A percentile compares a stretch with the other conserved stretches of the same genome.
phyloP scores from a whole-genome alignment of 2,329 filamentous ascomycete genomes.

The Apiospora rasikravindrae region DNA sequence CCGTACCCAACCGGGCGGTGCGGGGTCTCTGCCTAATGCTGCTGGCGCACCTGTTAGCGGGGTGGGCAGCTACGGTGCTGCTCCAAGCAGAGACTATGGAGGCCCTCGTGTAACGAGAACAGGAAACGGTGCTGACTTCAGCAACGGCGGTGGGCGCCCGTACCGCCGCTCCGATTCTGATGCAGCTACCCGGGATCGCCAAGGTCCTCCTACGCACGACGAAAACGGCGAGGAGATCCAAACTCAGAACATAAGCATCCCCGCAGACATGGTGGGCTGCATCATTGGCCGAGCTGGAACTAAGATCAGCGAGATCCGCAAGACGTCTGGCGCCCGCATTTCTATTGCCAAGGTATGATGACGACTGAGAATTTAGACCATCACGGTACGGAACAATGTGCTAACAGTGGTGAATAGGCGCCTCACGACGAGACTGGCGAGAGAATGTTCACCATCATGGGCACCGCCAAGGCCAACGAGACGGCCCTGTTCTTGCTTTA shows the following conservation, averaged over 20 bases:
- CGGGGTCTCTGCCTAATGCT: slow-evolving; percentile 42
- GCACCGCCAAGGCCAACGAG: slow-evolving; percentile 91
- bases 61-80: slow-evolving; percentile 49
- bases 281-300: slow-evolving; percentile 94
- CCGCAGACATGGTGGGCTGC: slow-evolving; percentile 99
- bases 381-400: slow-evolving; percentile 24
- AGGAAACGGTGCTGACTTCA: slow-evolving; percentile 97
- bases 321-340: slow-evolving; percentile 94
- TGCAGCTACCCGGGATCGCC: slow-evolving; percentile 77
- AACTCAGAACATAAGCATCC: slow-evolving; percentile 99
- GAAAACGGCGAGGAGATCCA: slow-evolving; percentile 98
- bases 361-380: neutral
- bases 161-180: slow-evolving; percentile 87
- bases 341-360: slow-evolving; percentile 84
- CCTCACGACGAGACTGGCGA: slow-evolving; percentile 97
- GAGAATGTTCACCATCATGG: slow-evolving; percentile 99
- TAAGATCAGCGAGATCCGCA: slow-evolving; percentile 99
- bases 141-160: slow-evolving; percentile 72
- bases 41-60: slow-evolving; percentile 28
- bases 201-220: slow-evolving; percentile 85
- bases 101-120: slow-evolving; percentile 86
- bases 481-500: slow-evolving; percentile 95
- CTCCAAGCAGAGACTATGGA: slow-evolving; percentile 59
- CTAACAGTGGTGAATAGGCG: slow-evolving; percentile 52
- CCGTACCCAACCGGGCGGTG: slow-evolving; percentile 74